Evolutionary conservation across 1,284 basidiomycete species (phyloP), one percentile per base, ranked within the genome.

Genomic region (Marasmius tenuissimus): DNA sequence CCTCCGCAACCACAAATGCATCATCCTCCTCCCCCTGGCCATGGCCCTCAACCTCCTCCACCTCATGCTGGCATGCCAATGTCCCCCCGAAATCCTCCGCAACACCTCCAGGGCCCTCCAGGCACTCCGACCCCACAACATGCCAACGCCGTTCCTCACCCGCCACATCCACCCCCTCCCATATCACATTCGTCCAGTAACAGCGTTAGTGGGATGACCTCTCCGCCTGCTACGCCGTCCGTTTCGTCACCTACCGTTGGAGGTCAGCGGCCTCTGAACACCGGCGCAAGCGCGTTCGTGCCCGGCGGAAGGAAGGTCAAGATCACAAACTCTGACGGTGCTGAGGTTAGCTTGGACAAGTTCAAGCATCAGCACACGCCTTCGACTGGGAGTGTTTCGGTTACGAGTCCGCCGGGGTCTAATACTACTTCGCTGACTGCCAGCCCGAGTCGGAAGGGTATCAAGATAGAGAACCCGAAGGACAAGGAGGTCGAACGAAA

Each of bases 221-320:
- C 89, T 0, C 86, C 89, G 0, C 88, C 89, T n/a, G 80, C 87
- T 4, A 89, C 89, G 1, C 87, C 88, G 2, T 81, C 85, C 1
- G 75, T 84, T 0, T 66, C 80, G 7, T 73, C 76, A n/a, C 75
- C 73, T 34, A 75, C 80, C 9, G 69, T 74, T 11, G 70, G 68
- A 52, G 77, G 72, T 56, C 77, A 82, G 20, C 35, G 52, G 12
- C 52, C 34, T 10, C 77, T 91, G 59, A 90, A 86, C 69, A 82
- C 83, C 8, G 81, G 80, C 67, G 89, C 89, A 0, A 81, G 73
- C 61, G 70, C 87, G 1, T 92, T 92, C 70, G 84, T 90, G 14
- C 89, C 90, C 6, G 63, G 62, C 59, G 70, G 75, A 27, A 60
- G 72, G 58, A 84, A 83, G 65, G 74, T 86, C 40, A 75, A 75